Evolutionary conservation across 2,329 filamentous ascomycete species (phyloP), one percentile per base, ranked within the genome.

Genomic region (Tolypocladium paradoxum): DNA sequence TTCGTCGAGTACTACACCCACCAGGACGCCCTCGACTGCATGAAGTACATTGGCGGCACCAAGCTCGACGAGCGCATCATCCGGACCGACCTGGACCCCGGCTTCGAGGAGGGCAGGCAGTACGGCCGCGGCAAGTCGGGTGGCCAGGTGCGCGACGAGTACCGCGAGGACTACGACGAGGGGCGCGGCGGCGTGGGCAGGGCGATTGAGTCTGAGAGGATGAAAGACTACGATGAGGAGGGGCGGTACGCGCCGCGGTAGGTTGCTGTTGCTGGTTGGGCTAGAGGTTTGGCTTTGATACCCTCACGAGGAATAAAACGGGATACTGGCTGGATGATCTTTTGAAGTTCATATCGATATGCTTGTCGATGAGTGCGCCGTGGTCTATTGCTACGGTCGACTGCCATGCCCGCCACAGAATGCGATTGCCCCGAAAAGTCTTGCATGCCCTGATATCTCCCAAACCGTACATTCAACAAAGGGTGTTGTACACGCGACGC

Each of bases 1-100:
- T 99, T 99, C 67, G 93, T 99, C 65, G 93, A 99, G 73, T 99
- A 99, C 75, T 97, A 96, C 76, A 96, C 86, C 33, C 93, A 97
- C 70, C 87, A 96, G 67, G 93, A 99, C 70, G 93, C 93, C 9
- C 79, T 99, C 49, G 93, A 99, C 69, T 97, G 92, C 72, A 85
- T 99, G 84, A 99, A 97, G 73, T 99, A 97, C 69, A 86, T 99
- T 64, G 93, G 93, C 53, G 93, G 93, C 54, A 99, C 93, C 36
- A 99, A 99, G 76, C 81, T 99, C 47, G 93, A 99, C 70, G 93
- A 99, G 77, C 85, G 93, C 62, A 86, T 99, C 66, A 96, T 99
- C 66, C 81, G 93, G 55, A 96, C 92, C 27, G 93, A 99, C 73
- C 72, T 97, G 49, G 93, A 99, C 66, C 91, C 95, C 34, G 93